Conservation (phyloP, 306 rosid species). For the Cicer judaicum region DNA sequence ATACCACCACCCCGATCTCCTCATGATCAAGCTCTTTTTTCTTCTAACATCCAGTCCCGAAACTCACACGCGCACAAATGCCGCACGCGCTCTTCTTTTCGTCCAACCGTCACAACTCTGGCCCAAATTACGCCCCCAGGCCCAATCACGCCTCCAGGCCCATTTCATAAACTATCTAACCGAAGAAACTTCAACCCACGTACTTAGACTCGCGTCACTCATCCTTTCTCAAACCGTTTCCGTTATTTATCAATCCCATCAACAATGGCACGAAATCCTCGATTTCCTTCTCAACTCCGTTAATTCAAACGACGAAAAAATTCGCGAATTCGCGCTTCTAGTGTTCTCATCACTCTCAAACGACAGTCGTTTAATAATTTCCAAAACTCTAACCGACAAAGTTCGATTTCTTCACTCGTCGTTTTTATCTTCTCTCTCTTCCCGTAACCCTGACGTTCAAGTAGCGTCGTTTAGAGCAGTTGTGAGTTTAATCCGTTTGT, state of each 20-base stretch:
- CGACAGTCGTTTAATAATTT: constrained; percentile 19
- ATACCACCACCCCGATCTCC: constrained; percentile 46
- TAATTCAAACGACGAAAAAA: constrained; percentile 12
- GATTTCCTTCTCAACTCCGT: constrained; percentile 13
- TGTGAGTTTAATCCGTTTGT: constrained; percentile 32
- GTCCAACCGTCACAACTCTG: constrained; percentile 31
- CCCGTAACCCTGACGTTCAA: constrained; percentile 38
- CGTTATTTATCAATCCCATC: constrained; percentile 16
- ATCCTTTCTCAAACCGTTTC: constrained; percentile 41
- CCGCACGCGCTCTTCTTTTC: constrained; percentile 42
- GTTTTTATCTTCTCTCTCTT: constrained; percentile 20
- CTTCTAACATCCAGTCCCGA: constrained; percentile 11
- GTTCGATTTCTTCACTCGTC: constrained; percentile 8
- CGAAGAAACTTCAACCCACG: constrained; percentile 41
- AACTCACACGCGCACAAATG: constrained; percentile 40
- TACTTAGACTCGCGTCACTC: constrained; percentile 34
- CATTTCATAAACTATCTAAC: constrained; percentile 40
- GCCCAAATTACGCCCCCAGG: constrained; percentile 40
- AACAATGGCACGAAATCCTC: constrained; percentile 45
- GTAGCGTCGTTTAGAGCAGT: constrained; percentile 43
- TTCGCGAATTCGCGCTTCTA: constrained; percentile 30
- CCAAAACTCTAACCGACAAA: not conserved
- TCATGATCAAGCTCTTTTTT: constrained; percentile 52
- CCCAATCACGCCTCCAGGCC: constrained; percentile 42
- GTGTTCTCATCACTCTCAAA: constrained; percentile 35